Conservation (phyloP, 148 eudicot species). For the Arbutus unedo region DNA sequence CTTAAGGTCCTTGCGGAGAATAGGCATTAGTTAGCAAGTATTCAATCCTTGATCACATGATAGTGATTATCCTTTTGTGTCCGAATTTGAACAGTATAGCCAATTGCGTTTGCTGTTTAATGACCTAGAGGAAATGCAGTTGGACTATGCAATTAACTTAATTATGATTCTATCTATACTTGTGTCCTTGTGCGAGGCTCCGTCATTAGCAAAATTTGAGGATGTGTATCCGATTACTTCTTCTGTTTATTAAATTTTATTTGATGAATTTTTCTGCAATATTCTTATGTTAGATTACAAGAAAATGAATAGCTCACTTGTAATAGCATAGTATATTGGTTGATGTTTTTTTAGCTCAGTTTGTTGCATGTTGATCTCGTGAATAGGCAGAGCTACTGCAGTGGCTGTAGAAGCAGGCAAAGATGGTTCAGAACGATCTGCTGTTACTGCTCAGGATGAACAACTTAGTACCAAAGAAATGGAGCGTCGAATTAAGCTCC, state of each 20-base stretch:
- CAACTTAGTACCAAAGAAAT: constrained; percentile 62
- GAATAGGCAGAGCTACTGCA: constrained; percentile 65
- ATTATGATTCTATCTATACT: neutral
- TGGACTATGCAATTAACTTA: neutral
- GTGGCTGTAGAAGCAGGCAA: constrained; percentile 39
- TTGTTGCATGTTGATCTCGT: constrained; percentile 31
- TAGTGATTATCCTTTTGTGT: neutral
- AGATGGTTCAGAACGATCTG: constrained; percentile 38
- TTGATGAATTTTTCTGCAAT: neutral
- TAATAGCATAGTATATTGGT: constrained; percentile 8
- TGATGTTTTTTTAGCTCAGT: constrained; percentile 27
- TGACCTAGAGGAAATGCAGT: neutral
- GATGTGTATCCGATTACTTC: neutral
- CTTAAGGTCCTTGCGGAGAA: neutral
- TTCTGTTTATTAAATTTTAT: neutral
- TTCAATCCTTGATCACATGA: neutral
- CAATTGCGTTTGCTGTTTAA: neutral
- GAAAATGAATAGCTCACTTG: neutral
- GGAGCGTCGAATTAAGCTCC: constrained; percentile 65
- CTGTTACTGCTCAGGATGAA: constrained; percentile 36
- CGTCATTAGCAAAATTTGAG: neutral
- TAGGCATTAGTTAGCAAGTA: neutral
- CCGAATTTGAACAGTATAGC: neutral
- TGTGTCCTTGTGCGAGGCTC: neutral
- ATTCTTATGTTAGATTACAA: neutral